phyloP scores from a whole-genome alignment of 2,329 filamentous ascomycete species.

The Waltergamsia citrina region DNA sequence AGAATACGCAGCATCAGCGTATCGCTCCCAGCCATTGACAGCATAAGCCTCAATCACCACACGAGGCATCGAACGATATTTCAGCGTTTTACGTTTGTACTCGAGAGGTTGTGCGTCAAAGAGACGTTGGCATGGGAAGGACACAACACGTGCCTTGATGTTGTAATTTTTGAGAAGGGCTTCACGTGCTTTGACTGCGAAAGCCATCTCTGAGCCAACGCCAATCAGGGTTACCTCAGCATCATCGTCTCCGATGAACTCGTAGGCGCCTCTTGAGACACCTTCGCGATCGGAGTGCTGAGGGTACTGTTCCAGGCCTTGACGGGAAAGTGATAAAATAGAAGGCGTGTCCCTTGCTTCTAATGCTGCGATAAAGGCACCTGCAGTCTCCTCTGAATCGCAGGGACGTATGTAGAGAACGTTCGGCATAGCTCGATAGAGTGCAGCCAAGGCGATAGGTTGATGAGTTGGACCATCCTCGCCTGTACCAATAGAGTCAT shows the following conservation, averaged over 20 bases:
- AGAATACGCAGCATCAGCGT: constrained; percentile 44
- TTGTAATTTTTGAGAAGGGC: constrained; percentile 27
- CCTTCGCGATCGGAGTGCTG: constrained; percentile 26
- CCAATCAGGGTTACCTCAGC: constrained; percentile 35
- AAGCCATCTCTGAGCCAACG: constrained; percentile 24
- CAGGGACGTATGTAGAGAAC: constrained; percentile 49
- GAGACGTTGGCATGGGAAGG: constrained; percentile 33
- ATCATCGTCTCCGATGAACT: constrained; percentile 29
- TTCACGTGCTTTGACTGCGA: constrained; percentile 20
- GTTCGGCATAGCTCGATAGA: constrained; percentile 56
- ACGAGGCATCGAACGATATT: constrained; percentile 29
- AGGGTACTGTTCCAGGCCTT: constrained; percentile 29
- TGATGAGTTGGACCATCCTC: constrained; percentile 56
- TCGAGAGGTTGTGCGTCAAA: constrained; percentile 30
- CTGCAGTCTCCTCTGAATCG: constrained; percentile 47
- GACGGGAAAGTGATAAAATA: constrained; percentile 38
- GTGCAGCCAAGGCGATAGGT: constrained; percentile 44
- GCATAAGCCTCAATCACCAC: constrained; percentile 54
- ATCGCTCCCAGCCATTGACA: constrained; percentile 49
- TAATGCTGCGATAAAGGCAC: constrained; percentile 41
- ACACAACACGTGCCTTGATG: constrained; percentile 28
- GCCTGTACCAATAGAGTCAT: constrained; percentile 50
- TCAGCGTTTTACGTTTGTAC: constrained; percentile 35
- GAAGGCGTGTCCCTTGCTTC: constrained; percentile 27
- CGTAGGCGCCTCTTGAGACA: constrained; percentile 34